A percentile compares a stretch with the other conserved stretches of the same genome.
These are phyloP conservation scores for Lipomyces yamadae DNA, from an alignment of 805 yeast species.

Conservation along the genomic window DNA sequence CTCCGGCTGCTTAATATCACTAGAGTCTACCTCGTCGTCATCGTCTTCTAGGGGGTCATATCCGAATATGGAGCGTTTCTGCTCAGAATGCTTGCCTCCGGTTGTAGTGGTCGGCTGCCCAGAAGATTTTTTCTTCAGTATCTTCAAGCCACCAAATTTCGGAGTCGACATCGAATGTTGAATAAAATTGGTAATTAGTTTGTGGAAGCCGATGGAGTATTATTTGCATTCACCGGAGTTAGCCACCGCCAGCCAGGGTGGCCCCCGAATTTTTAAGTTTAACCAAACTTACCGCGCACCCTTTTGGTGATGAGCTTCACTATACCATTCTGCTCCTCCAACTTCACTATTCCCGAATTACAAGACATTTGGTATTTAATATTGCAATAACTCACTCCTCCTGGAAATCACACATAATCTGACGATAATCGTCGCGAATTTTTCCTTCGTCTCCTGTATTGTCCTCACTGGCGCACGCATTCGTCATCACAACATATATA, in stretches of 20 bases:
- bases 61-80: constrained; percentile 17
- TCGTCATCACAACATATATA: not conserved
- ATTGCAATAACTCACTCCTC: no score
- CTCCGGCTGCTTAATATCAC: not conserved
- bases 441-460: no score
- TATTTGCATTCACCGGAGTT: not conserved
- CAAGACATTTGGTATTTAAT: no score
- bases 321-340: not conserved
- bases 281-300: not conserved
- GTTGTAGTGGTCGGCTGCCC: not conserved
- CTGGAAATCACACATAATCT: not conserved
- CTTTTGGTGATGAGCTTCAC: not conserved
- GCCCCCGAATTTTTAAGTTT: not conserved
- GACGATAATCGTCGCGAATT: not conserved
- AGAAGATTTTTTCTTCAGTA: constrained; percentile 11
- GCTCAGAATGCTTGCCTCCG: no score
- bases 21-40: constrained; percentile 8
- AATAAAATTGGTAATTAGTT: not conserved
- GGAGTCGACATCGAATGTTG: constrained; percentile 3
- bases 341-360: no score
- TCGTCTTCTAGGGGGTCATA: constrained; percentile 20
- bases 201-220: not conserved
- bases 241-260: not conserved
- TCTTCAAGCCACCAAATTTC: constrained; percentile 15
- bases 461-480: not conserved